Evolutionary conservation across 192 early-diverging fungal genomes (phyloP).

Genomic region (Gamsiella multidivaricata): DNA sequence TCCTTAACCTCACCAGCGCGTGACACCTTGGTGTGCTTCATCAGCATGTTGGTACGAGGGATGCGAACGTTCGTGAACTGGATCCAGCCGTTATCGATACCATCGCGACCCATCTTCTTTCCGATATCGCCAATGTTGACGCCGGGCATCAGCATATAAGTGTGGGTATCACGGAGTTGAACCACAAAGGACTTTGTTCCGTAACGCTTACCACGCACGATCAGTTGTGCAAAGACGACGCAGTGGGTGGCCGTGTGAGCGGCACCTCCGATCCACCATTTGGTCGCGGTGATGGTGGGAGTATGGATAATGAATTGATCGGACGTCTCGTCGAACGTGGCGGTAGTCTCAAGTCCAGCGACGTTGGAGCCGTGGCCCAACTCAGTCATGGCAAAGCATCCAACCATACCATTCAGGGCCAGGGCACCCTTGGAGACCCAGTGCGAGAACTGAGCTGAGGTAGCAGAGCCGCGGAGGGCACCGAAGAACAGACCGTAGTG

Average conservation of each 20-base stretch:
- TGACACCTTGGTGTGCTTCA: constrained; percentile 90
- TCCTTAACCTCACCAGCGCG: constrained; percentile 80
- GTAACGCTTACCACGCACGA: constrained; percentile 81
- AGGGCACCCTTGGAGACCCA: constrained; percentile 86
- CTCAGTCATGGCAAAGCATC: constrained; percentile 94
- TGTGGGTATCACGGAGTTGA: constrained; percentile 83
- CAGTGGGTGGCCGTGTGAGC: constrained; percentile 86
- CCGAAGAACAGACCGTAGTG: constrained; percentile 91
- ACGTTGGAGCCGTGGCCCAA: constrained; percentile 86
- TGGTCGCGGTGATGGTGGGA: constrained; percentile 81
- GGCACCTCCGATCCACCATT: constrained; percentile 97
- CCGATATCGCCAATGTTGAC: constrained; percentile 92
- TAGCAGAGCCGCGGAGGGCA: constrained; percentile 84
- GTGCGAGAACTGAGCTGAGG: constrained; percentile 82
- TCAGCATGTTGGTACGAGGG: constrained; percentile 89
- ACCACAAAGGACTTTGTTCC: constrained; percentile 92
- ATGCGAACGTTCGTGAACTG: constrained; percentile 92
- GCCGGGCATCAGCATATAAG: constrained; percentile 80
- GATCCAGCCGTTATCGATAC: constrained; percentile 93
- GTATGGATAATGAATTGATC: constrained; percentile 85
- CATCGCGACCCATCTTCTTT: constrained; percentile 91
- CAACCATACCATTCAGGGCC: constrained; percentile 80
- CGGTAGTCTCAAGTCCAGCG: constrained; percentile 89
- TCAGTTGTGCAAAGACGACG: constrained; percentile 84
- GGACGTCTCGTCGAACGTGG: constrained; percentile 78